Evolutionary conservation across 345 rosid species (phyloP).

Genomic region (Iberis pinnata): DNA sequence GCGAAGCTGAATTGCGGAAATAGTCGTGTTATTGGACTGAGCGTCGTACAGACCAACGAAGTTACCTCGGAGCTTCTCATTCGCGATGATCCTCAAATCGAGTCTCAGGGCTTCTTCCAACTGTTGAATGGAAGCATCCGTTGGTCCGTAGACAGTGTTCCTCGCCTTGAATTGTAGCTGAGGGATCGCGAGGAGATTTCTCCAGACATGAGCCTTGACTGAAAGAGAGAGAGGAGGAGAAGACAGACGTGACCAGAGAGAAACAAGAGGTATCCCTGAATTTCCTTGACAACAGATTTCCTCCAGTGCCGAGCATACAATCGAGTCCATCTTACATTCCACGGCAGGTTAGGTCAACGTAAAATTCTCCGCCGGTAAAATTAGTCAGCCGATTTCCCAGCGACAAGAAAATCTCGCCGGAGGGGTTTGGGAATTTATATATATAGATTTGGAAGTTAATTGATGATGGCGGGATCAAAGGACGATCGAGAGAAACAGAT

Average conservation of each 20-base stretch:
- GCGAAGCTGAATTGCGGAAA: slow-evolving; percentile 44
- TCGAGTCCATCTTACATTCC: slow-evolving; percentile 41
- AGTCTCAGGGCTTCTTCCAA: slow-evolving; percentile 47
- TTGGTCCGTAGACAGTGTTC: slow-evolving; percentile 23
- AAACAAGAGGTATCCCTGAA: slow-evolving; percentile 36
- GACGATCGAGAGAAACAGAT: slow-evolving; percentile 1
- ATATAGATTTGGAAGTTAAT: background rate
- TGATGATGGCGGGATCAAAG: slow-evolving; percentile 20
- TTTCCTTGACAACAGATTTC: slow-evolving; percentile 55
- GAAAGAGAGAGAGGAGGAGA: slow-evolving; percentile 25
- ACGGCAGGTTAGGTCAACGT: slow-evolving; percentile 14
- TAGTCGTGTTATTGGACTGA: slow-evolving; percentile 26
- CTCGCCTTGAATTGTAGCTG: slow-evolving; percentile 41
- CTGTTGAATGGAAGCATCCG: slow-evolving; percentile 38
- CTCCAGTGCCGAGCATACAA: slow-evolving; percentile 48
- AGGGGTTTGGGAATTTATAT: background rate
- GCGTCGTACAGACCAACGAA: slow-evolving; percentile 61
- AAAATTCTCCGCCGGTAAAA: background rate
- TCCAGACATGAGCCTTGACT: slow-evolving; percentile 44
- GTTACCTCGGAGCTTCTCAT: slow-evolving; percentile 52
- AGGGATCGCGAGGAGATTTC: slow-evolving; percentile 45
- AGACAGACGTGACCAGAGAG: slow-evolving; percentile 42
- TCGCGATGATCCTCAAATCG: slow-evolving; percentile 42
- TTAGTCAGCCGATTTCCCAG: background rate
- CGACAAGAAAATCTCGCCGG: background rate